Evolutionary conservation across 2,329 filamentous ascomycete genomes (phyloP).

Genomic region (Phaeoacremonium minimum): DNA sequence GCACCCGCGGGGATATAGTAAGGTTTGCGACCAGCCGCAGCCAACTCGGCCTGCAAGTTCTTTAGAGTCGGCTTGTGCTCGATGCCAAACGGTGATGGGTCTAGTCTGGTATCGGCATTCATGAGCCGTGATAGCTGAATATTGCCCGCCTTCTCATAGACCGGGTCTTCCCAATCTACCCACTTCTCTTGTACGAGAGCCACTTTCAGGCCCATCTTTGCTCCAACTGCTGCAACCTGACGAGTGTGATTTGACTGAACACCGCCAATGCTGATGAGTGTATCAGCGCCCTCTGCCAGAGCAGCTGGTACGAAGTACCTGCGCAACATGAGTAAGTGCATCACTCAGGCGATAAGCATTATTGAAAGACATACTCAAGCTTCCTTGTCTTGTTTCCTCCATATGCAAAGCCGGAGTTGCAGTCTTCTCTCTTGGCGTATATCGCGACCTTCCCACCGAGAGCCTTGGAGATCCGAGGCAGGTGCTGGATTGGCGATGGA

Average conservation of each 20-base stretch:
- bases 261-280: constrained; percentile 63
- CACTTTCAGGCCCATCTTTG: constrained; percentile 50
- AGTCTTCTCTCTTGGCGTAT: constrained; percentile 70
- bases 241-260: constrained; percentile 69
- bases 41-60: constrained; percentile 48
- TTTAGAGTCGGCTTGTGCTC: constrained; percentile 61
- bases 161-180: constrained; percentile 57
- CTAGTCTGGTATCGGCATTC: constrained; percentile 59
- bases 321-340: too few relatives aligned
- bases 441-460: constrained; percentile 57
- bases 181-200: constrained; percentile 64
- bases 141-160: constrained; percentile 64
- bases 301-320: constrained; percentile 64
- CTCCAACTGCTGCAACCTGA: constrained; percentile 59
- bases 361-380: constrained; percentile 46
- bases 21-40: constrained; percentile 49
- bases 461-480: constrained; percentile 60
- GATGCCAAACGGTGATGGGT: constrained; percentile 60
- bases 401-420: constrained; percentile 62
- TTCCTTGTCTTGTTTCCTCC: constrained; percentile 69
- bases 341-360: background rate
- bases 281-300: constrained; percentile 50
- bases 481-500: constrained; percentile 63
- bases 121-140: constrained; percentile 67
- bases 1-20: constrained; percentile 72